Base-by-base conservation (phyloP, 31 red algal species). In the Endocladia muricata region DNA sequence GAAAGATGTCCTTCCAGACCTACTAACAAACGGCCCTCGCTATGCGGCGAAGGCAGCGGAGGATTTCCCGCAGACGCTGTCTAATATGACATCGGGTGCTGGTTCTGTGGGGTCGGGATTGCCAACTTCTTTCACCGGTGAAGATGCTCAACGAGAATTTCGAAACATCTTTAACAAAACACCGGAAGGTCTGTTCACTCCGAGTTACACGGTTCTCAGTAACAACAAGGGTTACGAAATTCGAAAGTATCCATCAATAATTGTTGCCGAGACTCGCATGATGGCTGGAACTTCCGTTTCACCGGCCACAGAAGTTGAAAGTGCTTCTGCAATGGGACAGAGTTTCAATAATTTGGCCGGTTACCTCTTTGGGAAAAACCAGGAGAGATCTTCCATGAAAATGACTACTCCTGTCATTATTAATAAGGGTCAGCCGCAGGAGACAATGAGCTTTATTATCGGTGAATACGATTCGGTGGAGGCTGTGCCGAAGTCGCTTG, bases 391-490 rank as follows among this genome's bases (percentile, higher is more conserved):
- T 37, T 39, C 81, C 3, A 85, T 85, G 81, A 85, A 85, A 49
- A 85, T 85, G 81, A 85, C 81, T 0, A 85, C 81, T 39, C 81
- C 81, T 36, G 81, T 85, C 25, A 73, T 85, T 2, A 40, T 85
- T 30, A 58, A 47, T 28, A 85, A 85, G 35, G 81, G 81, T 30
- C 21, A 34, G 25, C 70, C 56, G 13, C 42, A 85, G 37, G 81
- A 85, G 43, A 75, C 49, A 1, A 85, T 85, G 81, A 73, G 67
- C 32, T 85, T 85, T 68, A 85, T 85, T 29, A 85, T 85, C 59
- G 81, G 67, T 32, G 81, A 85, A 66, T 73, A 85, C 59, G 71
- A 74, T 64, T 51, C 56, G 2, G 70, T 76, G 17, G 70, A 76
- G 57, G 68, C 52, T 25, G 81, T 73, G 21, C 81, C 81, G 47